Evolutionary conservation across 352 stramenopile genomes (phyloP).

Genomic region (Aphanomyces cochlioides): DNA sequence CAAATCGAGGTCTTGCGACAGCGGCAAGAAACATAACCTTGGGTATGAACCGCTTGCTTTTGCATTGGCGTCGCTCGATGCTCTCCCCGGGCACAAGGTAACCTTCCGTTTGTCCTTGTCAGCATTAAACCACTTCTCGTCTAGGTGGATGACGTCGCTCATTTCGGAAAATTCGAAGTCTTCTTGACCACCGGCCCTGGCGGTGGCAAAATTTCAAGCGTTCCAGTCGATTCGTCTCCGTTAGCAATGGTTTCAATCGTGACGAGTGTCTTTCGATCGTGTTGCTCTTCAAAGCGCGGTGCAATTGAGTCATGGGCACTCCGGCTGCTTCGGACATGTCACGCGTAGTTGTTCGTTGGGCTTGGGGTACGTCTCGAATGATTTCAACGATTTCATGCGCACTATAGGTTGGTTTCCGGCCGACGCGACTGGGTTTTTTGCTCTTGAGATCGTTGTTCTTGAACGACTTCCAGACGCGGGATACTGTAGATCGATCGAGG

Average conservation of each 20-base stretch:
- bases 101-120: neutral
- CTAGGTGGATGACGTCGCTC: neutral
- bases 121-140: constrained; percentile 15
- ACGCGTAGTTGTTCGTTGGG: neutral
- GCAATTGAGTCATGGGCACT: neutral
- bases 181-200: no score
- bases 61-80: no score
- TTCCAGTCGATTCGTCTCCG: no score
- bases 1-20: no score
- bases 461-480: neutral
- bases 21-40: no score
- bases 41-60: no score
- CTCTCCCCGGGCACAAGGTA: constrained; percentile 9
- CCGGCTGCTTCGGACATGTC: neutral
- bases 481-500: neutral
- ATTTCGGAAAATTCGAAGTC: no score
- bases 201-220: no score
- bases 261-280: neutral
- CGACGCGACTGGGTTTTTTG: neutral
- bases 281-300: neutral
- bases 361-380: neutral
- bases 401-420: neutral
- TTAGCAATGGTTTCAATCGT: no score
- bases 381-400: neutral
- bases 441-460: neutral